Evolutionary conservation across 2,329 filamentous ascomycete species (phyloP).

Genomic region (Colletotrichum agaves): DNA sequence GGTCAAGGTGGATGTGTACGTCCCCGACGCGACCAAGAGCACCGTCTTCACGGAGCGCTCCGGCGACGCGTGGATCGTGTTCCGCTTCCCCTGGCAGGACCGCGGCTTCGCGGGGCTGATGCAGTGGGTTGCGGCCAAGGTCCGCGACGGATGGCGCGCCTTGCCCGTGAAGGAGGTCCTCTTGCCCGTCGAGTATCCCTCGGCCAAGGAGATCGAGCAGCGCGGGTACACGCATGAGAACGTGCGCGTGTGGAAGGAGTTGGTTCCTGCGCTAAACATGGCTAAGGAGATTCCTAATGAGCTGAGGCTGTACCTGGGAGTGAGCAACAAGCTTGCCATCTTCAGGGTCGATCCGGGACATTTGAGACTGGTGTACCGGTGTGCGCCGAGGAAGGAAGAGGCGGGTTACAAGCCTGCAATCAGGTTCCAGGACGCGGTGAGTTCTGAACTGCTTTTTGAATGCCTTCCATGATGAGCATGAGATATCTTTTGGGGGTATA

Average conservation of each 20-base stretch:
- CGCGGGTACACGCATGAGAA: constrained; percentile 68
- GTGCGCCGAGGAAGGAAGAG: constrained; percentile 67
- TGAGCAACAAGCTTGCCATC: constrained; percentile 72
- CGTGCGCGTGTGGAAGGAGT: constrained; percentile 75
- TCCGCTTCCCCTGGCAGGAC: constrained; percentile 73
- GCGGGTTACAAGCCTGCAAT: constrained; percentile 73
- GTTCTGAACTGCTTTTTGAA: constrained; percentile 41
- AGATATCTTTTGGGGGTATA: too few species aligned
- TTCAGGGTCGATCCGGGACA: constrained; percentile 73
- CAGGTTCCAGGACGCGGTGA: constrained; percentile 76
- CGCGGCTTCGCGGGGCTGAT: constrained; percentile 59
- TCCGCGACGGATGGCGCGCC: constrained; percentile 59
- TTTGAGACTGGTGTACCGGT: constrained; percentile 68
- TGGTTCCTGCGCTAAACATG: constrained; percentile 65
- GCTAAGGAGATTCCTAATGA: constrained; percentile 68
- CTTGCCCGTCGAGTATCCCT: constrained; percentile 72
- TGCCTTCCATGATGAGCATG: too few species aligned
- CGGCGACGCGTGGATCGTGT: constrained; percentile 69
- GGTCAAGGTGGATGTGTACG: constrained; percentile 74
- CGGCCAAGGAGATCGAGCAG: constrained; percentile 64
- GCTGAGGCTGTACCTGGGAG: constrained; percentile 72
- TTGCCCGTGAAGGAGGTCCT: constrained; percentile 72
- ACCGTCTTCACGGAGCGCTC: constrained; percentile 54
- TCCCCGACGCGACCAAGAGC: constrained; percentile 70
- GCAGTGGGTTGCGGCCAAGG: constrained; percentile 60